Conservation (phyloP, 768 basidiomycete species). For the Boletus rubropictus region DNA sequence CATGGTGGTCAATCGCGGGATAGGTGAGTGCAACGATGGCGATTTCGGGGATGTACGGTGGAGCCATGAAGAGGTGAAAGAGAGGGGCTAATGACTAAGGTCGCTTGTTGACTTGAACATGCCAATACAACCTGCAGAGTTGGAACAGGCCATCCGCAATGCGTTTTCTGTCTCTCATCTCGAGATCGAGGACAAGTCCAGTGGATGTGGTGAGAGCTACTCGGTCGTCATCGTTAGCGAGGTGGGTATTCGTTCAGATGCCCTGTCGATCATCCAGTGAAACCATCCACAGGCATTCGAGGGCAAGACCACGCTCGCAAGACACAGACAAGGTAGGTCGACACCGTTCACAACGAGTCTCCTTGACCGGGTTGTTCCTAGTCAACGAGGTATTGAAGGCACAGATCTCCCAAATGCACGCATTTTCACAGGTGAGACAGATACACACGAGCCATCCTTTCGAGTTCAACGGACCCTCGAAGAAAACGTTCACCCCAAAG, state of each 20-base stretch:
- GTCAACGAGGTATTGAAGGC: slow-evolving; percentile 74
- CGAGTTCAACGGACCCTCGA: background rate
- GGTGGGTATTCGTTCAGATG: slow-evolving; percentile 33
- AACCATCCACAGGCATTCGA: slow-evolving; percentile 53
- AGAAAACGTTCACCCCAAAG: slow-evolving; percentile 72
- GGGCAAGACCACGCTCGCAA: slow-evolving; percentile 72
- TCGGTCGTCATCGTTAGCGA: slow-evolving; percentile 72
- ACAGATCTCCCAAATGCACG: slow-evolving; percentile 77
- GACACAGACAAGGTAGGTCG: slow-evolving; percentile 61
- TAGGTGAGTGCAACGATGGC: slow-evolving; percentile 22
- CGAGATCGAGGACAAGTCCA: slow-evolving; percentile 72
- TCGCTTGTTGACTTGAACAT: slow-evolving; percentile 38
- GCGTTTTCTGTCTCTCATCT: slow-evolving; percentile 61
- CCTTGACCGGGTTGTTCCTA: slow-evolving; percentile 25
- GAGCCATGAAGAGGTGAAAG: slow-evolving; percentile 6
- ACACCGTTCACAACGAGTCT: background rate
- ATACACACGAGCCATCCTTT: background rate
- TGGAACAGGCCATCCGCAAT: slow-evolving; percentile 60
- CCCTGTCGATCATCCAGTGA: slow-evolving; percentile 1
- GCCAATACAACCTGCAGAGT: slow-evolving; percentile 51
- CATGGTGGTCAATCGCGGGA: slow-evolving; percentile 75
- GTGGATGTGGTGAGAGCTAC: slow-evolving; percentile 78
- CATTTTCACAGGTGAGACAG: slow-evolving; percentile 84
- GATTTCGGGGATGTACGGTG: slow-evolving; percentile 16
- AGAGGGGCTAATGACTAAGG: slow-evolving; percentile 9